Evolutionary conservation across 164 flowering plant genomes (phyloP), one percentile per base, ranked within the genome.

Genomic region (Brasenia schreberi): DNA sequence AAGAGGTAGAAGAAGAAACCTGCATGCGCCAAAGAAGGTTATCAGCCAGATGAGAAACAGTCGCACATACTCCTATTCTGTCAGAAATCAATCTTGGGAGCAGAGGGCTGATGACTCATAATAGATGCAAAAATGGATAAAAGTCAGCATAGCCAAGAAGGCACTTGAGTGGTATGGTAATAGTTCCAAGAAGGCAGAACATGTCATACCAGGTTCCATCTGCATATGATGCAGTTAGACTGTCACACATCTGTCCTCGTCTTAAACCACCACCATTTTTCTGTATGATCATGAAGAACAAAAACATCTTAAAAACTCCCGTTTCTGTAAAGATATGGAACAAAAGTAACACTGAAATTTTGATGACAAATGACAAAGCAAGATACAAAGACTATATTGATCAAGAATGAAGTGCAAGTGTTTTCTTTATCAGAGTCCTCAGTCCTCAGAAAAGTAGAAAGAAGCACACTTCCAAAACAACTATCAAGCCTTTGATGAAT

Each of bases 1-100:
- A 19, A 60, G 27, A 60, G n/a, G n/a, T 7, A n/a, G 27, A 11
- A 60, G 19, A 60, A 43, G 43, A 68, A 62, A 93, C 97, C 97
- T 90, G 88, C 67, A 81, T 79, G 63, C 97, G 96, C 97, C 98
- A 91, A 59, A 90, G 39, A 62, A 91, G 86, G 66, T 79, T 75
- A 68, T 90, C 96, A 23, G 95, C 89, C 67, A 74, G 64, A 65
- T 83, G 64, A 72, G 97, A 83, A 70, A 91, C 76, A 62, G 70
- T 70, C 59, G 86, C 67, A 69, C 92, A 90, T 7, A 61, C 42
- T 18, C 91, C 88, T 42, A 85, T 75, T 70, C 62, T 77, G 42
- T 80, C 78, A 62, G 81, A 67, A 65, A 93, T 67, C 71, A 78
- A 5, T 59, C 58, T 72, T 69, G 75, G 86, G 11, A 90, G 76